phyloP scores from a whole-genome alignment of 1,139 yeast species.

The Candida sanyaensis region DNA sequence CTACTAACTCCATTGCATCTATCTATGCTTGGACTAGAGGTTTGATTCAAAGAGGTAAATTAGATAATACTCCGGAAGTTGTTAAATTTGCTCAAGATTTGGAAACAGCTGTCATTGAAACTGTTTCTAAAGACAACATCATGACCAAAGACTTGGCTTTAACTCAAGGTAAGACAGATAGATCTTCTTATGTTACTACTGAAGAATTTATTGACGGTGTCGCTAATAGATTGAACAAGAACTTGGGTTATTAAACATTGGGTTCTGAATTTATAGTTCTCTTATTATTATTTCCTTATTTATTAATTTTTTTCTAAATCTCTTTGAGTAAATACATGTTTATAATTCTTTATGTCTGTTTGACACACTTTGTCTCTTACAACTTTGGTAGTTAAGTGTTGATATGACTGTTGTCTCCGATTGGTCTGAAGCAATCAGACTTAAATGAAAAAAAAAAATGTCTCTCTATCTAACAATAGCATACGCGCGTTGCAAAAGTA shows the following conservation, averaged over 20 bases:
- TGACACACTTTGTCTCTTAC: no score
- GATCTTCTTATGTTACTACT: conserved; percentile 80
- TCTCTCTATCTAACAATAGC: no score
- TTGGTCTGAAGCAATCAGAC: no score
- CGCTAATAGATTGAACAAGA: conserved; percentile 35
- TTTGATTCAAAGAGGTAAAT: conserved; percentile 83
- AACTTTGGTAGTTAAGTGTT: no score
- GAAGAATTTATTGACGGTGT: conserved; percentile 91
- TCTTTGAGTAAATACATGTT: no score
- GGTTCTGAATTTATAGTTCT: conserved; percentile 1
- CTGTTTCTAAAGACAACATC: conserved; percentile 80
- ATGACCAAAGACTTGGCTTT: conserved; percentile 97
- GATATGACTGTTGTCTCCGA: no score
- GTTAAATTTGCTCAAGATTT: conserved; percentile 73
- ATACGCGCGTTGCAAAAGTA: neutral
- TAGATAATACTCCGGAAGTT: conserved; percentile 85
- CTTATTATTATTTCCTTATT: conserved; percentile 7
- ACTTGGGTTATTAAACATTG: conserved; percentile 19
- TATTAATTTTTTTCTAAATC: neutral
- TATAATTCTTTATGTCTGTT: no score
- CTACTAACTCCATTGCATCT: conserved; percentile 98
- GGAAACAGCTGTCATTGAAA: conserved; percentile 82
- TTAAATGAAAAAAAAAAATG: neutral
- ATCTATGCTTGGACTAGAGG: conserved; percentile 98
- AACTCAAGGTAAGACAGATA: conserved; percentile 81